Conservation (phyloP, 805 yeast genomes). For the Teunomyces cretensis region DNA sequence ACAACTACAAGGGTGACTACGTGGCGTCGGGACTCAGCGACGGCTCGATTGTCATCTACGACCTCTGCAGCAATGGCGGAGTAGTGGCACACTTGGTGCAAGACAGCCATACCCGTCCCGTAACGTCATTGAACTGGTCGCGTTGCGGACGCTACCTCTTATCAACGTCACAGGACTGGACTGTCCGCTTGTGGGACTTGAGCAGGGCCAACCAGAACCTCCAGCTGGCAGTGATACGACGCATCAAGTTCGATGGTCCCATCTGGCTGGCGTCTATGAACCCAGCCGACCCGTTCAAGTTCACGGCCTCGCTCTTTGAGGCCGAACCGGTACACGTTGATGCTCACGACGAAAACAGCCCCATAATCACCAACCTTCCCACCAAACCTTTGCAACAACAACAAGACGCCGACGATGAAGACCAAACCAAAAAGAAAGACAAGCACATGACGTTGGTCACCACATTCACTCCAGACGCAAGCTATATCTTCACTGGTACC, state of each 20-base stretch:
- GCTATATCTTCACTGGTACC: constrained; percentile 69
- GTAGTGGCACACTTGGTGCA: constrained; percentile 51
- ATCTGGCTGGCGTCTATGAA: constrained; percentile 67
- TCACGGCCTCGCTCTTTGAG: constrained; percentile 67
- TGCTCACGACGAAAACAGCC: constrained; percentile 19
- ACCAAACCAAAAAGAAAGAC: constrained; percentile 15
- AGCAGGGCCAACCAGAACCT: constrained; percentile 20
- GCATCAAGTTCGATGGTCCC: constrained; percentile 61
- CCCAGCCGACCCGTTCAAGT: constrained; percentile 46
- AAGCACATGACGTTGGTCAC: constrained; percentile 47
- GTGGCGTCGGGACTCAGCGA: constrained; percentile 76
- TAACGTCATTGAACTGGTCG: constrained; percentile 79
- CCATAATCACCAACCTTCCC: constrained; percentile 8
- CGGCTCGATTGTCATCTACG: constrained; percentile 74
- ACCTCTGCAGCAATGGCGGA: constrained; percentile 61
- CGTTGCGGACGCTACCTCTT: constrained; percentile 65
- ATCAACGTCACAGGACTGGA: constrained; percentile 80
- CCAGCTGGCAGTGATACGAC: constrained; percentile 37
- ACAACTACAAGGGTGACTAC: constrained; percentile 78
- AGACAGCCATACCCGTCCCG: constrained; percentile 59
- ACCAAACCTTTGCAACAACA: constrained; percentile 2
- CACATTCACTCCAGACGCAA: constrained; percentile 53
- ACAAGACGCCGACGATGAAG: constrained; percentile 9
- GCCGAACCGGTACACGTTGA: constrained; percentile 57
- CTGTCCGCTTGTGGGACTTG: constrained; percentile 78